These are phyloP conservation scores for Coniochaeta sp. DNA, from an alignment of 2,329 filamentous ascomycete genomes.

Conservation along the genomic window DNA sequence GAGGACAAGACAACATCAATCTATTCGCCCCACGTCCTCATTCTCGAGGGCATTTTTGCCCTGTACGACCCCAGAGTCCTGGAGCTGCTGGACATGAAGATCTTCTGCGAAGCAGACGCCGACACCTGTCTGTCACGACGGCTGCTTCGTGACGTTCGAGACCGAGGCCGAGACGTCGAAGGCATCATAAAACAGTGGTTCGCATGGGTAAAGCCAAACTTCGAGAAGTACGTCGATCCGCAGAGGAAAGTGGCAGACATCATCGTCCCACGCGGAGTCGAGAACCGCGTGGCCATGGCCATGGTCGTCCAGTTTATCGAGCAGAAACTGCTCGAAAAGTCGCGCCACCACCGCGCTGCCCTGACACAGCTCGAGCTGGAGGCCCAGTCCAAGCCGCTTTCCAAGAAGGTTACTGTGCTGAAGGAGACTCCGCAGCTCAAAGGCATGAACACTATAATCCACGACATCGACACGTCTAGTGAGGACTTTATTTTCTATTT, in stretches of 20 bases:
- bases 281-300: slow-evolving; percentile 88
- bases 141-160: slow-evolving; percentile 79
- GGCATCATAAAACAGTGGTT: slow-evolving; percentile 99
- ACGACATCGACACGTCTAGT: slow-evolving; percentile 67
- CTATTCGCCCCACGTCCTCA: slow-evolving; percentile 92
- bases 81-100: slow-evolving; percentile 87
- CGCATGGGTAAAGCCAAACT: slow-evolving; percentile 91
- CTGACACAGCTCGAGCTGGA: slow-evolving; percentile 68
- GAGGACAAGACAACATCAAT: slow-evolving; percentile 74
- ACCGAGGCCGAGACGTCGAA: slow-evolving; percentile 84
- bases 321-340: slow-evolving; percentile 80
- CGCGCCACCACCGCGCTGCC: slow-evolving; percentile 70
- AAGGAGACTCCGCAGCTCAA: slow-evolving; percentile 71
- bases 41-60: slow-evolving; percentile 93
- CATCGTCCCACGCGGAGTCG: slow-evolving; percentile 88
- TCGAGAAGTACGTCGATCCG: slow-evolving; percentile 86
- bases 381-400: slow-evolving; percentile 64
- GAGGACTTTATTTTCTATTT: slow-evolving; percentile 99
- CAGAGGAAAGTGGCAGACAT: slow-evolving; percentile 89
- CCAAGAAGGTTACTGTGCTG: slow-evolving; percentile 66
- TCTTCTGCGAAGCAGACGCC: slow-evolving; percentile 93
- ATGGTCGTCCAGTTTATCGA: slow-evolving; percentile 95
- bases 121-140: slow-evolving; percentile 87
- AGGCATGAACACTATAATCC: slow-evolving; percentile 86
- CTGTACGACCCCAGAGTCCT: slow-evolving; percentile 81